These are phyloP conservation scores for Tubosaeta brunneosetosa DNA, from an alignment of 768 basidiomycete genomes.

Conservation along the genomic window DNA sequence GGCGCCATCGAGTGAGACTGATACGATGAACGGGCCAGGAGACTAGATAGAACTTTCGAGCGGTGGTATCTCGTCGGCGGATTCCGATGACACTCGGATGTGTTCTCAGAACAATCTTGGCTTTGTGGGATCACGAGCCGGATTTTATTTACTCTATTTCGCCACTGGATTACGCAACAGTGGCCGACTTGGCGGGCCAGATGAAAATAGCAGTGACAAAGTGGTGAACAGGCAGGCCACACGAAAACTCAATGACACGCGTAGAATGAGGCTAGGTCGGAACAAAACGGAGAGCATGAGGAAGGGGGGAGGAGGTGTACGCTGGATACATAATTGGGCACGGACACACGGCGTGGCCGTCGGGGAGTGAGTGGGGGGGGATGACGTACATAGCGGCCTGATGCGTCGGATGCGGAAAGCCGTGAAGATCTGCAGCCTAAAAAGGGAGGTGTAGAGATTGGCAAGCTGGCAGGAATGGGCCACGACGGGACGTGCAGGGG, in stretches of 20 bases:
- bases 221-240: background rate
- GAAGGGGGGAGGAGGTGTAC: background rate
- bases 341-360: background rate
- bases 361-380: constrained; percentile 4
- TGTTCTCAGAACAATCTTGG: background rate
- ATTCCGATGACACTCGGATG: background rate
- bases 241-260: background rate
- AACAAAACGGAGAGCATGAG: background rate
- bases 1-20: background rate
- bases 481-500: background rate
- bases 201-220: background rate
- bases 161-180: background rate
- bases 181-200: background rate
- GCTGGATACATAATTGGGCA: constrained; percentile 13
- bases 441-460: constrained; percentile 13
- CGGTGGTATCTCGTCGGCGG: background rate
- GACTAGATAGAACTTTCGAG: background rate
- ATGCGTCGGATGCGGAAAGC: background rate
- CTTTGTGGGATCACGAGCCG: background rate
- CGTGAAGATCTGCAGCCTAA: constrained; percentile 24
- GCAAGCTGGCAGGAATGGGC: background rate
- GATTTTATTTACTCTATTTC: background rate
- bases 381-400: constrained; percentile 20
- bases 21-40: background rate
- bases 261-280: background rate